Evolutionary conservation across 2,329 filamentous ascomycete genomes (phyloP).

Genomic region (Plenodomus tracheiphilus): DNA sequence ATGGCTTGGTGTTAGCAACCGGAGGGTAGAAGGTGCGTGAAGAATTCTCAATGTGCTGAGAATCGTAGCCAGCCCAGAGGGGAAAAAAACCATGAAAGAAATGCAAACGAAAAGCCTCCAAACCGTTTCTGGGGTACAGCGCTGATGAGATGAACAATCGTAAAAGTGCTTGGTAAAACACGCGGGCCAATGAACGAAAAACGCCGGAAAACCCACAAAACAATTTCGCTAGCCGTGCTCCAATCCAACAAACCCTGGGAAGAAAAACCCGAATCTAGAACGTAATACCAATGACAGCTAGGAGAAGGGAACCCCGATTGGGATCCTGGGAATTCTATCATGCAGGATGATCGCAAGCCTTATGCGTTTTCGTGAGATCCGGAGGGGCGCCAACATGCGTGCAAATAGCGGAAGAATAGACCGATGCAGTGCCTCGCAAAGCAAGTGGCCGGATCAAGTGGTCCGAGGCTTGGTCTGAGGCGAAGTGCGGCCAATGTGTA

Average conservation of each 20-base stretch:
- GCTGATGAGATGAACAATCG: slow-evolving; percentile 31
- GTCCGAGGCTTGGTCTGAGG: slow-evolving; percentile 21
- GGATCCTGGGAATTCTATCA: slow-evolving; percentile 42
- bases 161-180: slow-evolving; percentile 14
- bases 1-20: background rate
- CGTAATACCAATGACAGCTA: slow-evolving; percentile 27
- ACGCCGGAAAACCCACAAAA: slow-evolving; percentile 34
- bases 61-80: slow-evolving; percentile 21
- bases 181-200: slow-evolving; percentile 5
- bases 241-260: slow-evolving; percentile 23
- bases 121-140: slow-evolving; percentile 30
- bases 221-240: slow-evolving; percentile 39
- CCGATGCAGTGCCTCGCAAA: slow-evolving; percentile 20
- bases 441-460: slow-evolving; percentile 17
- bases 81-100: slow-evolving; percentile 38
- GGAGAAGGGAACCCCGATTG: slow-evolving; percentile 27
- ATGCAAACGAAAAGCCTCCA: slow-evolving; percentile 23
- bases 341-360: slow-evolving; percentile 43
- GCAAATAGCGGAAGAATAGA: slow-evolving; percentile 40
- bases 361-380: slow-evolving; percentile 44
- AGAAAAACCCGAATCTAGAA: slow-evolving; percentile 38
- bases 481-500: slow-evolving; percentile 23
- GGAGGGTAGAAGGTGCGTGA: background rate
- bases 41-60: slow-evolving; percentile 13
- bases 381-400: slow-evolving; percentile 40